A percentile compares a stretch with the other conserved stretches of the same genome.
phyloP scores from a whole-genome alignment of 2,329 filamentous ascomycete species.

The Davidsoniella neocaledoniae region DNA sequence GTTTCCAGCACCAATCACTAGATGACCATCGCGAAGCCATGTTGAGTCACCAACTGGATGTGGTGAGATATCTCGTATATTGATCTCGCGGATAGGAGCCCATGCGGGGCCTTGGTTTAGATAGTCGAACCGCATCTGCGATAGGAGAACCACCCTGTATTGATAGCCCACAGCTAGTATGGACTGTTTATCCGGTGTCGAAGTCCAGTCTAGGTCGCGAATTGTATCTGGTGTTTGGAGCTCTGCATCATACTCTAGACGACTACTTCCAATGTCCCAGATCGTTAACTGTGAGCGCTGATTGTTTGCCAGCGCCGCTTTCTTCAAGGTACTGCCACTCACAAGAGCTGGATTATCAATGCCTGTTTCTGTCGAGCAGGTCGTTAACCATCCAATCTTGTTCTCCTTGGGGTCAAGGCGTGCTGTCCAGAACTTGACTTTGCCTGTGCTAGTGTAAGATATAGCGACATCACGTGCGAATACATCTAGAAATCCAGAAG shows the following conservation, averaged over 20 bases:
- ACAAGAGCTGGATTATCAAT: slow-evolving; percentile 57
- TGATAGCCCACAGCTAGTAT: slow-evolving; percentile 86
- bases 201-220: slow-evolving; percentile 84
- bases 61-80: slow-evolving; percentile 63
- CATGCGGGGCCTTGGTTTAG: slow-evolving; percentile 78
- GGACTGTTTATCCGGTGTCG: slow-evolving; percentile 73
- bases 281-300: slow-evolving; percentile 64
- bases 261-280: slow-evolving; percentile 71
- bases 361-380: slow-evolving; percentile 65
- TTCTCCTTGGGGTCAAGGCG: slow-evolving; percentile 44
- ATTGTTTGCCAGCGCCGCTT: slow-evolving; percentile 66
- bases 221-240: slow-evolving; percentile 61
- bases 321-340: slow-evolving; percentile 73
- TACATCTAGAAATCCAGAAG: slow-evolving; percentile 66
- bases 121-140: slow-evolving; percentile 84
- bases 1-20: slow-evolving; percentile 80
- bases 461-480: slow-evolving; percentile 77
- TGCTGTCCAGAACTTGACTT: slow-evolving; percentile 73
- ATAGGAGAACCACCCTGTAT: slow-evolving; percentile 66
- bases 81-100: slow-evolving; percentile 70
- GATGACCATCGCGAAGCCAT: slow-evolving; percentile 71
- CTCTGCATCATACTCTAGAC: slow-evolving; percentile 64
- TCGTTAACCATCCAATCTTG: slow-evolving; percentile 64
- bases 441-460: slow-evolving; percentile 60
- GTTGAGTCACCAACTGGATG: slow-evolving; percentile 87